Evolutionary conservation across 176 grass and related monocot genomes (phyloP), one percentile per base, ranked within the genome.

Genomic region (Guadua angustifolia): DNA sequence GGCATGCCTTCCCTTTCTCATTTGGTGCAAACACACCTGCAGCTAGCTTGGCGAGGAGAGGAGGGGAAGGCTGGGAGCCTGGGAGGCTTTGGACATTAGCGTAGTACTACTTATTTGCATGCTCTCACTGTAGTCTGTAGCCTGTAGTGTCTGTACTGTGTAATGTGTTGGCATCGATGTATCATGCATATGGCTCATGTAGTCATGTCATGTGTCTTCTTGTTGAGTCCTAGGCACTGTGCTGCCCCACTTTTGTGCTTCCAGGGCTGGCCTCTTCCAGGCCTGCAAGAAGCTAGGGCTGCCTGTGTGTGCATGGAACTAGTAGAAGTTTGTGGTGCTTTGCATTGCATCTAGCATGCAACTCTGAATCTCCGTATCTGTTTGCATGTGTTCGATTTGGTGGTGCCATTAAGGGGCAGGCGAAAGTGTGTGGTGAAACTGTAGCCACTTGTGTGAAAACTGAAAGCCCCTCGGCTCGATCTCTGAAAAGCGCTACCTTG

Each of bases 81-180:
- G 79, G 19, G 11, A 24, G 79, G 71, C 63, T 82, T 82, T 82
- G 79, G 79, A 87, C 71, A 32, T 7, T 57, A 73, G 66, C 35
- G 33, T 43, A 5, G 62, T 18, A 45, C 7, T 56, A 1, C 53
- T 50, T 18, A 13, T 62, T 2, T 58, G 52, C 38, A 35, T 53
- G 32, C 71, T 53, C 53, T 56, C 17, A 21, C 14, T 50, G 53
- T 9, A 21, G 17, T 2, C 17, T 19, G 51, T 19, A 18, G 49
- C 49, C 17, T 53, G 51, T 19, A 55, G 16, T 18, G 51, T 55
- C 19, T 56, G 53, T 56, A 9, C 19, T 7, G 13, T 32, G 47
- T 12, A 55, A 32, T 63, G 15, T 65, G 59, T 26, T 26, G 6
- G n/a, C 57, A 55, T 16, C 47, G 1, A 16, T 16, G 47, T 16